These are phyloP conservation scores for Gracilaria vermiculophylla DNA, from an alignment of 23 red algal species.

Conservation along the genomic window DNA sequence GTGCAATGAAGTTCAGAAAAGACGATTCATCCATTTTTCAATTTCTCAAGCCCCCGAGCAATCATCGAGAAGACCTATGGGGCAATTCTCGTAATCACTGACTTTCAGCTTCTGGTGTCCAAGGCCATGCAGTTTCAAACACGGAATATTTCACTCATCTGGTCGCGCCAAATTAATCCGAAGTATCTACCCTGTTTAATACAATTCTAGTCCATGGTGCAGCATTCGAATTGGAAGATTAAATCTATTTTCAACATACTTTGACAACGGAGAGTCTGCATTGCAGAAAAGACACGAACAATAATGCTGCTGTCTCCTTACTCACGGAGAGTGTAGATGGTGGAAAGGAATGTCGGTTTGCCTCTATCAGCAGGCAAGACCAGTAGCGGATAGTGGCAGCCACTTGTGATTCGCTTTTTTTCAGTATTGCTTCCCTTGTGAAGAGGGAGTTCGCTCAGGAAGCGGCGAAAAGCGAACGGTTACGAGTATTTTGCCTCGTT, in stretches of 20 bases:
- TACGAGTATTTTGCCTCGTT: neutral
- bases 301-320: constrained; percentile 3
- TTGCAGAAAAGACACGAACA: constrained; percentile 12
- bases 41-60: no score
- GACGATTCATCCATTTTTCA: no score
- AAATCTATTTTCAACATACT: neutral
- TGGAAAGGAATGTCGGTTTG: neutral
- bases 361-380: neutral
- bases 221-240: neutral
- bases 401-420: neutral
- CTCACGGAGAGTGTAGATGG: neutral
- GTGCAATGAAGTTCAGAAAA: no score
- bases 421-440: neutral
- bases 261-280: neutral
- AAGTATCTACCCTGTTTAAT: neutral
- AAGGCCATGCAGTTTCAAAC: no score
- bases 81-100: no score
- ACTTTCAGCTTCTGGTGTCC: no score
- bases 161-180: neutral
- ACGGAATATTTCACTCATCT: no score
- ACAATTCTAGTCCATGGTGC: neutral
- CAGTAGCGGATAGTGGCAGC: neutral
- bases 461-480: neutral
- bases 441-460: neutral
- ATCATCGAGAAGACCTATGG: no score